phyloP scores from a whole-genome alignment of 768 basidiomycete genomes.

The Trametes cubensis region DNA sequence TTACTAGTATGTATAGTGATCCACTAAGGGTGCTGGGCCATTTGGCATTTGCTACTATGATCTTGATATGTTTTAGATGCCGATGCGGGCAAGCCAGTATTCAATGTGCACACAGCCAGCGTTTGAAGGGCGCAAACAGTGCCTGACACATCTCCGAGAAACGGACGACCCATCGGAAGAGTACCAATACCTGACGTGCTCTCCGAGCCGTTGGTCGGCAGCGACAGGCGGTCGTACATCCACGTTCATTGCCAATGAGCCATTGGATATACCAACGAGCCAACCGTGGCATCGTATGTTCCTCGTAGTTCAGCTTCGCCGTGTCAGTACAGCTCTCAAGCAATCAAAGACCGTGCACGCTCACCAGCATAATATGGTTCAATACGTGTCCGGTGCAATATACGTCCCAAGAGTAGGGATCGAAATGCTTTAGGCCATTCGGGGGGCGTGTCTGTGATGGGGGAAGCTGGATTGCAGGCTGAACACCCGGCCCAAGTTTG shows the following conservation, averaged over 20 bases:
- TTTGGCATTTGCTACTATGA: no score
- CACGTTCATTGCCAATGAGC: background rate
- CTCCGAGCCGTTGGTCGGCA: background rate
- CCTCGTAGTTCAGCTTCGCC: no score
- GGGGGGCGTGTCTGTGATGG: background rate
- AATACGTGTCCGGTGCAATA: background rate
- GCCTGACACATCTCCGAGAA: background rate
- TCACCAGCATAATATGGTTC: no score
- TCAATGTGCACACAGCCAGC: background rate
- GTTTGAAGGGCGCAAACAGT: background rate
- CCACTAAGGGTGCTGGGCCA: no score
- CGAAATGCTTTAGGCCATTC: background rate
- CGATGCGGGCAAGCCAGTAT: no score
- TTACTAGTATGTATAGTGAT: no score
- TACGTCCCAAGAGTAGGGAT: conserved; percentile 4
- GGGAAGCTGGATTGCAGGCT: background rate
- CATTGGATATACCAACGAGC: background rate
- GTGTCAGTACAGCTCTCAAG: no score
- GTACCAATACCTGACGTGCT: background rate
- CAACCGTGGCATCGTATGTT: background rate
- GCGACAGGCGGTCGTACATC: background rate
- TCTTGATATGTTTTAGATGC: no score
- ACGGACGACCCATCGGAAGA: background rate
- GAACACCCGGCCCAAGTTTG: background rate
- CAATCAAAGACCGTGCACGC: no score